Conservation (phyloP, 139 green algal genomes). For the Medakamo hakoo region DNA sequence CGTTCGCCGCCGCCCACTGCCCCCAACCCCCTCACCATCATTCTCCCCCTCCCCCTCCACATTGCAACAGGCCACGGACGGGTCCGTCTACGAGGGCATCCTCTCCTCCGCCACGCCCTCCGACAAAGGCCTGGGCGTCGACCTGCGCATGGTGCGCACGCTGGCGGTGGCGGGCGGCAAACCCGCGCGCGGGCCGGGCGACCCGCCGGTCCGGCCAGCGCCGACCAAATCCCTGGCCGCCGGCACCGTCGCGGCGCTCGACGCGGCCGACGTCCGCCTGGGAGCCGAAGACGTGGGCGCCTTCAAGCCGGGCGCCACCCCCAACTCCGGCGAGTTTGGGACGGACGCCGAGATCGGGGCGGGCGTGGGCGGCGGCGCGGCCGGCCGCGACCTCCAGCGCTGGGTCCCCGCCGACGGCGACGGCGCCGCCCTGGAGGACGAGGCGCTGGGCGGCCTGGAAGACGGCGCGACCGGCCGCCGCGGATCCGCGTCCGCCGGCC, state of each 20-base stretch:
- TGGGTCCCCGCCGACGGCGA: conserved; percentile 43
- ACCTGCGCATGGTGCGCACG: conserved; percentile 40
- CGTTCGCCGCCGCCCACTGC: no score
- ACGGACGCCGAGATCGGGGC: conserved; percentile 59
- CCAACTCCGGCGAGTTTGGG: conserved; percentile 37
- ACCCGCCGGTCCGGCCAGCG: conserved; percentile 8
- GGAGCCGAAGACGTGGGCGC: conserved; percentile 30
- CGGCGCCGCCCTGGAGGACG: no score
- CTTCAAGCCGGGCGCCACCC: conserved; percentile 6
- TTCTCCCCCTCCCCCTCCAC: background rate
- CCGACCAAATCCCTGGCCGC: conserved; percentile 15
- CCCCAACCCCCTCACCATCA: background rate
- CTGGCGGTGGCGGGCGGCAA: conserved; percentile 13
- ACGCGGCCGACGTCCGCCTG: conserved; percentile 49
- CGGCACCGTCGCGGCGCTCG: conserved; percentile 29
- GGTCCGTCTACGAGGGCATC: conserved; percentile 48
- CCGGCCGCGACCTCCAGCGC: conserved; percentile 46
- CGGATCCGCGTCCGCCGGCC: conserved; percentile 7
- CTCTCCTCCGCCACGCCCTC: conserved; percentile 30
- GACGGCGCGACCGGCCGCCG: conserved; percentile 7
- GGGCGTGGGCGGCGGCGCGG: conserved; percentile 35
- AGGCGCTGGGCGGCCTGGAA: conserved; percentile 9
- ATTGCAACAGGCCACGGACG: conserved; percentile 26
- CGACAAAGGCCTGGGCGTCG: conserved; percentile 13
- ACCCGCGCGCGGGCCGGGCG: background rate